Evolutionary conservation across 345 rosid genomes (phyloP).

Genomic region (Rhizophora mangle): DNA sequence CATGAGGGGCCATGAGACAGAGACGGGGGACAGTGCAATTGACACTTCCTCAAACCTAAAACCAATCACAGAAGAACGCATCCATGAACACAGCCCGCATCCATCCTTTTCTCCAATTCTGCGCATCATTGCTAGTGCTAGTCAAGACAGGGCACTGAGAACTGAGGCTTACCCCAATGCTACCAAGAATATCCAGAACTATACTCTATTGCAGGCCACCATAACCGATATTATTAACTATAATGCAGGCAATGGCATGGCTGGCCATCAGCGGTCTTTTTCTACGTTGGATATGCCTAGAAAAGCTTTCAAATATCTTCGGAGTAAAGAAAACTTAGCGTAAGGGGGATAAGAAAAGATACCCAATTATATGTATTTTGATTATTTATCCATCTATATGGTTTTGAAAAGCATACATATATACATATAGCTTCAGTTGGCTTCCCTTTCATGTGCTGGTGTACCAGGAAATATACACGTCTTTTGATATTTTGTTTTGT

Average conservation of each 20-base stretch:
- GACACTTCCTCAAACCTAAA: conserved; percentile 29
- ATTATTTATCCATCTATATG: not conserved
- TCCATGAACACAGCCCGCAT: conserved; percentile 9
- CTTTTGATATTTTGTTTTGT: not conserved
- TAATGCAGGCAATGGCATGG: conserved; percentile 33
- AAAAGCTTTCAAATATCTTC: conserved; percentile 41
- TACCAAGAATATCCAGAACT: conserved; percentile 47
- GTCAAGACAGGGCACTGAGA: conserved; percentile 14
- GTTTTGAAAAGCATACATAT: not conserved
- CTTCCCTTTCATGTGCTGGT: too few relatives aligned
- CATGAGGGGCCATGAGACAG: conserved; percentile 29
- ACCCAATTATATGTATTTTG: not conserved
- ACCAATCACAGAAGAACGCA: conserved; percentile 13
- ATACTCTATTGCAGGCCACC: conserved; percentile 53
- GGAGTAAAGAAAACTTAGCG: conserved; percentile 26
- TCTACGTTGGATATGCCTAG: conserved; percentile 51
- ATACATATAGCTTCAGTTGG: too few relatives aligned
- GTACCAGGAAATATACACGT: too few relatives aligned
- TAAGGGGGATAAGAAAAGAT: not conserved
- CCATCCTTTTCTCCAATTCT: conserved; percentile 42
- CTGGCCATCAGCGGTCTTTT: conserved; percentile 42
- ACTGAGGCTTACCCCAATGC: conserved; percentile 61
- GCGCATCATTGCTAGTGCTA: not conserved
- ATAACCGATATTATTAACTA: conserved; percentile 46
- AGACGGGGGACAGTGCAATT: conserved; percentile 24